These are phyloP conservation scores for Cymbopogon flexuosus DNA, from an alignment of 202 grass and related monocot species.

Conservation along the genomic window DNA sequence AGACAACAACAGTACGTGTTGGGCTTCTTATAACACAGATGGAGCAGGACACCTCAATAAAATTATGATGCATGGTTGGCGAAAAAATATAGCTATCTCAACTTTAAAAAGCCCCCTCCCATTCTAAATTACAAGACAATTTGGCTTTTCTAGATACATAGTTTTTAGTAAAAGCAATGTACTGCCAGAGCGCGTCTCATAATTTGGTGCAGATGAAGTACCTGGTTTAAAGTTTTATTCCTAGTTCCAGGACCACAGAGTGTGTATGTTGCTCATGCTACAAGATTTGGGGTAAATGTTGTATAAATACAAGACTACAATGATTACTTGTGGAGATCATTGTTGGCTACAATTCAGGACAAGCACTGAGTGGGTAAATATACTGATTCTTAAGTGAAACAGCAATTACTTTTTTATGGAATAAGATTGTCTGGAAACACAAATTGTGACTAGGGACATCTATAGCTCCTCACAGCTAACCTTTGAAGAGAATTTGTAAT, in stretches of 20 bases:
- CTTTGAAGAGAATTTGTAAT: neutral
- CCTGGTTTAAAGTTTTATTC: constrained; percentile 1
- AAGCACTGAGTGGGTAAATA: constrained; percentile 4
- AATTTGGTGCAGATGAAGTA: no score
- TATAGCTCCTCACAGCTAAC: constrained; percentile 5
- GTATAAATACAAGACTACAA: neutral
- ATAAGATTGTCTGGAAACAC: neutral
- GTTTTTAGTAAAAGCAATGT: no score
- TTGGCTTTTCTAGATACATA: no score
- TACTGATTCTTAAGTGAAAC: neutral
- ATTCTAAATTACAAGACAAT: no score
- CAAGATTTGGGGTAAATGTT: neutral
- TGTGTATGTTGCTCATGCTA: neutral
- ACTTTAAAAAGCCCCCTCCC: neutral
- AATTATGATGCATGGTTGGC: neutral
- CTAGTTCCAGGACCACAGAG: neutral
- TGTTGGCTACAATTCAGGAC: neutral
- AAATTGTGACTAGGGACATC: constrained; percentile 10
- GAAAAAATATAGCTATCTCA: constrained; percentile 7
- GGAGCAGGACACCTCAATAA: neutral
- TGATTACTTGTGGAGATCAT: constrained; percentile 1
- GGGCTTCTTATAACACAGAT: neutral
- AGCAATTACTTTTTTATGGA: neutral
- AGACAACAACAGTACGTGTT: neutral
- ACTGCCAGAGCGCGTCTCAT: no score